Conservation (phyloP, 805 yeast genomes). For the Spencermartinsiella europaea region DNA sequence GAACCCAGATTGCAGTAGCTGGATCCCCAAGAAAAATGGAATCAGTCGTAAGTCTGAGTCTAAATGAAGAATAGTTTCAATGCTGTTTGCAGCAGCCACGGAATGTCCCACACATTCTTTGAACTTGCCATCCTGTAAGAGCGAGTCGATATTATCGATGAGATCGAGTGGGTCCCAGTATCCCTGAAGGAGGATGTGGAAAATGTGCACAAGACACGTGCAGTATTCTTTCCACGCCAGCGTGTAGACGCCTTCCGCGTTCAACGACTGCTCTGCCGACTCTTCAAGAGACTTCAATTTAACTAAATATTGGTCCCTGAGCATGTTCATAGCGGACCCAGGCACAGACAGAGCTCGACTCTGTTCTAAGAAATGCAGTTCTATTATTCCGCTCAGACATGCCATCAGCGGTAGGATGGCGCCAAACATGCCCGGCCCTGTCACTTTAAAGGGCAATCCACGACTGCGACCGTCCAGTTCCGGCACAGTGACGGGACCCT, state of each 20-base stretch:
- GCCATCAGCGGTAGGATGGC: conserved; percentile 33
- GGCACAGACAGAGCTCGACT: too few species aligned
- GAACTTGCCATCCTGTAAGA: conserved; percentile 18
- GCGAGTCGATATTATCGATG: conserved; percentile 18
- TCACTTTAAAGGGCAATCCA: conserved; percentile 17
- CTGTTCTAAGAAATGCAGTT: too few species aligned
- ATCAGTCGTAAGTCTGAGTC: conserved; percentile 26
- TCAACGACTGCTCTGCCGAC: too few species aligned
- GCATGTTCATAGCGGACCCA: too few species aligned
- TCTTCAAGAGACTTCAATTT: too few species aligned
- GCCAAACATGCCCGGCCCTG: conserved; percentile 34
- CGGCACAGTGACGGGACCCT: conserved; percentile 25
- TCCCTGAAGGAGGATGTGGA: conserved; percentile 24
- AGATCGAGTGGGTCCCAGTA: conserved; percentile 28
- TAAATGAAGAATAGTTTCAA: conserved; percentile 21
- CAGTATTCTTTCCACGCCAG: conserved; percentile 19
- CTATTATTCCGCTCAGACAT: conserved; percentile 29
- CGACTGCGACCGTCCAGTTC: conserved; percentile 26
- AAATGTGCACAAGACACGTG: conserved; percentile 21
- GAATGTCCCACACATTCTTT: conserved; percentile 22
- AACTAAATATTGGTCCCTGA: too few species aligned
- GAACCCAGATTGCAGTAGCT: conserved; percentile 26
- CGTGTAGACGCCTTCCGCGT: conserved; percentile 2
- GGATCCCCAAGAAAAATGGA: conserved; percentile 29
- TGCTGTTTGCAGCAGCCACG: conserved; percentile 22